A percentile compares a stretch with the other conserved stretches of the same genome.
These are phyloP conservation scores for Spinacia oleracea DNA, from an alignment of 179 eudicot species.

Conservation along the genomic window DNA sequence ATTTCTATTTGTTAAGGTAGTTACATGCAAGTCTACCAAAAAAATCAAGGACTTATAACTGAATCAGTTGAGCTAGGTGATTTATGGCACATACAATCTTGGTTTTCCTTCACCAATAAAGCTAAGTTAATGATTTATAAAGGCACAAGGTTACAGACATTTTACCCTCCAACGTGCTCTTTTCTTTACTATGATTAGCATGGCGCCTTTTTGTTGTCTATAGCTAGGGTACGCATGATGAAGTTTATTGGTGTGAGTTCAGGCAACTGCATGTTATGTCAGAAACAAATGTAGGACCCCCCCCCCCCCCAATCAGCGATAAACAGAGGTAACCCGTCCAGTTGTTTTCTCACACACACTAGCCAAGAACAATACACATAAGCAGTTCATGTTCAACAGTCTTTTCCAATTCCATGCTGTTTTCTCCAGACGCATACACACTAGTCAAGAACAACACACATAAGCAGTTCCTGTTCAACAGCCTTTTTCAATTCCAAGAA, in stretches of 20 bases:
- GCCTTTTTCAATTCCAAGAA: neutral
- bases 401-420: neutral
- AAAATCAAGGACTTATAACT: neutral
- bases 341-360: neutral
- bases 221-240: neutral
- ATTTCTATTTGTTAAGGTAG: too few relatives aligned
- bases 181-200: neutral
- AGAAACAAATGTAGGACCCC: neutral
- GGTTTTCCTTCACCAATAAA: too few relatives aligned
- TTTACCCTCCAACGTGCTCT: neutral
- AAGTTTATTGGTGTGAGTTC: neutral
- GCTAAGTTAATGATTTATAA: too few relatives aligned
- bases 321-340: slow-evolving; percentile 3
- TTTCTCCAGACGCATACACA: neutral
- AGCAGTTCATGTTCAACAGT: neutral
- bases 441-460: neutral
- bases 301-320: neutral
- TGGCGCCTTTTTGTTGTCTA: neutral
- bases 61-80: neutral
- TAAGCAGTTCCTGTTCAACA: neutral
- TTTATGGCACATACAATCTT: neutral
- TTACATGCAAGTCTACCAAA: too few relatives aligned
- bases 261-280: neutral
- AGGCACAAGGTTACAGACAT: neutral
- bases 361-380: neutral